Evolutionary conservation across 2,329 filamentous ascomycete species (phyloP).

Genomic region (Grosmannia huntii): DNA sequence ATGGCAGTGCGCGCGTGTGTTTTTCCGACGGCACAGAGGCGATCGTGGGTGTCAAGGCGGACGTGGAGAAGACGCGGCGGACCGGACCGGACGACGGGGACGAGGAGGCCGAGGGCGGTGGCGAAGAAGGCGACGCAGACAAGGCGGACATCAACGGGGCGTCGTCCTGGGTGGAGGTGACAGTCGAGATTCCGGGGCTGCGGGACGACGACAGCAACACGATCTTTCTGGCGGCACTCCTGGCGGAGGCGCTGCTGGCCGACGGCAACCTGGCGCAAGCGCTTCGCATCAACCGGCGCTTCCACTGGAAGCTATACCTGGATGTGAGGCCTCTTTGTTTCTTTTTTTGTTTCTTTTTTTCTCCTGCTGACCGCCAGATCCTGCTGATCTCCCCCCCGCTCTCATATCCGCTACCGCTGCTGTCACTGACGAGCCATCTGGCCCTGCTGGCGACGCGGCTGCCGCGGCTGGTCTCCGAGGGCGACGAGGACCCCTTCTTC

Average conservation of each 20-base stretch:
- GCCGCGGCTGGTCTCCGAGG: constrained; percentile 73
- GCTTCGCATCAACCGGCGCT: constrained; percentile 77
- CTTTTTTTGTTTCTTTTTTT: background rate
- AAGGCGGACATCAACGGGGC: constrained; percentile 1
- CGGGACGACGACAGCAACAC: constrained; percentile 85
- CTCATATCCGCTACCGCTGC: constrained; percentile 83
- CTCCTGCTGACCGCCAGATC: constrained; percentile 41
- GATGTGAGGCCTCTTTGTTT: constrained; percentile 45
- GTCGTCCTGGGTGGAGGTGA: constrained; percentile 67
- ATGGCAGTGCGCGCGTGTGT: constrained; percentile 86
- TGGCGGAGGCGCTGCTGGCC: constrained; percentile 72
- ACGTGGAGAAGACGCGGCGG: constrained; percentile 61
- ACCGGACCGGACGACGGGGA: constrained; percentile 13
- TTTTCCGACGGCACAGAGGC: constrained; percentile 94
- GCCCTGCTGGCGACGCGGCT: constrained; percentile 80
- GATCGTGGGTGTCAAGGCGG: constrained; percentile 88
- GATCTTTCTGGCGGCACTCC: constrained; percentile 76
- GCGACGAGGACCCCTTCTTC: constrained; percentile 93
- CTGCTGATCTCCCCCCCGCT: constrained; percentile 85
- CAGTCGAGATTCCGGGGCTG: constrained; percentile 81
- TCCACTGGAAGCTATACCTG: constrained; percentile 93
- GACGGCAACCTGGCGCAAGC: constrained; percentile 56
- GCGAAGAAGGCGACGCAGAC: constrained; percentile 10
- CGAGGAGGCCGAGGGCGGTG: constrained; percentile 1
- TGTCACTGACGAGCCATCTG: constrained; percentile 86